These are phyloP conservation scores for Podospora pseudocomata DNA, from an alignment of 495 filamentous ascomycete species.

Conservation along the genomic window DNA sequence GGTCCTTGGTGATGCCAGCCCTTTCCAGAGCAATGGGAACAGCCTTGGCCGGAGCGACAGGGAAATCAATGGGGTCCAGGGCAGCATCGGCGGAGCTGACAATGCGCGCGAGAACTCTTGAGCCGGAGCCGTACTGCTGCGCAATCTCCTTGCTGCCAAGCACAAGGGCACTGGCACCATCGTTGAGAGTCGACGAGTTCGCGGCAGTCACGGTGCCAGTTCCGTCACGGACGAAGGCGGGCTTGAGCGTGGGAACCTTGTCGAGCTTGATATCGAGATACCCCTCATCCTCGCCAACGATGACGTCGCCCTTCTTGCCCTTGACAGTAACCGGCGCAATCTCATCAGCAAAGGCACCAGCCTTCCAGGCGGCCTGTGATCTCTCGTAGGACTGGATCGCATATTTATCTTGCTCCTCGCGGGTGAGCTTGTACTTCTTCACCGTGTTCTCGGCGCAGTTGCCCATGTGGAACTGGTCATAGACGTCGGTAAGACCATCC, in stretches of 20 bases:
- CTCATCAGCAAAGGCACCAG: conserved; percentile 76
- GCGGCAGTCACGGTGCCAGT: conserved; percentile 91
- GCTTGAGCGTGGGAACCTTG: conserved; percentile 81
- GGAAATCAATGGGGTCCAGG: conserved; percentile 92
- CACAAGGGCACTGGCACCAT: conserved; percentile 90
- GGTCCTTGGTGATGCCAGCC: conserved; percentile 81
- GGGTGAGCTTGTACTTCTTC: conserved; percentile 74
- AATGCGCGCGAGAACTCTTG: conserved; percentile 78
- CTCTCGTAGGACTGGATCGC: conserved; percentile 84
- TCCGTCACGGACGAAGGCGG: conserved; percentile 80
- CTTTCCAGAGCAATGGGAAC: conserved; percentile 86
- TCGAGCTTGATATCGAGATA: conserved; percentile 79
- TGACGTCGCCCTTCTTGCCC: conserved; percentile 73
- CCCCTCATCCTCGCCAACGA: conserved; percentile 80
- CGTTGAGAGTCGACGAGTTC: conserved; percentile 88
- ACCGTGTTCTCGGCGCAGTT: conserved; percentile 95
- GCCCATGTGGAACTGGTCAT: conserved; percentile 96
- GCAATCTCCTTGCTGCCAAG: conserved; percentile 73
- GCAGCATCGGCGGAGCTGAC: conserved; percentile 86
- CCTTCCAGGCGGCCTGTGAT: conserved; percentile 85
- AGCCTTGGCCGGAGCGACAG: conserved; percentile 85
- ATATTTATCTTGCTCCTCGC: conserved; percentile 85
- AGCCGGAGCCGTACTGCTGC: conserved; percentile 65
- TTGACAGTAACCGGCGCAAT: conserved; percentile 82
- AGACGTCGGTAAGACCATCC: conserved; percentile 95